A percentile compares a stretch with the other conserved stretches of the same genome.
Evolutionary conservation across 1,284 basidiomycete genomes (phyloP).

Genomic region (Sporisorium iseilematis-ciliati): DNA sequence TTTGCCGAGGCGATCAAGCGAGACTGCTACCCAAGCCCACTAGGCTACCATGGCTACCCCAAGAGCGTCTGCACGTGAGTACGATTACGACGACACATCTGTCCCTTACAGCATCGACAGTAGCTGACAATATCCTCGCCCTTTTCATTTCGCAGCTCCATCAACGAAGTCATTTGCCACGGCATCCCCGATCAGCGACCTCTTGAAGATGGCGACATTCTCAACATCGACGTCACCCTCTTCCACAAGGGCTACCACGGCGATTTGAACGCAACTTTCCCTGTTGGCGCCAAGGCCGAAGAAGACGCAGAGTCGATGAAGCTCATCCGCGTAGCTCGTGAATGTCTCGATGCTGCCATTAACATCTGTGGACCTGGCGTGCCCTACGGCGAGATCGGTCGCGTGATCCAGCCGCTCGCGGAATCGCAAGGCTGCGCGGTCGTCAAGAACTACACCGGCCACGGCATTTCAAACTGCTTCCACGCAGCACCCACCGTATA

Average conservation of each 20-base stretch:
- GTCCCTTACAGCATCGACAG: background rate
- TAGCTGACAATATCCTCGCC: background rate
- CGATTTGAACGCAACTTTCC: conserved; percentile 67
- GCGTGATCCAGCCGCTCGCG: conserved; percentile 76
- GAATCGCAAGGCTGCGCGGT: conserved; percentile 74
- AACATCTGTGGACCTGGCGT: conserved; percentile 80
- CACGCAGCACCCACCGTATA: conserved; percentile 87
- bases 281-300: conserved; percentile 62
- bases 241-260: conserved; percentile 71
- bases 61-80: conserved; percentile 89
- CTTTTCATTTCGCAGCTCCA: conserved; percentile 71
- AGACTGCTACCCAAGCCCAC: conserved; percentile 90
- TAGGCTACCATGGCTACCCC: conserved; percentile 92
- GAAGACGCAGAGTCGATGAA: conserved; percentile 56
- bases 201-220: conserved; percentile 58
- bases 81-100: no score
- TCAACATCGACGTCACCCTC: conserved; percentile 74
- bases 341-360: conserved; percentile 81
- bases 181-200: conserved; percentile 72
- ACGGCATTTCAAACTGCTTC: conserved; percentile 87
- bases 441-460: conserved; percentile 82
- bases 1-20: conserved; percentile 92
- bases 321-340: conserved; percentile 66
- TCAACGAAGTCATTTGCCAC: conserved; percentile 98
- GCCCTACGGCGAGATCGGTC: conserved; percentile 81